These are phyloP conservation scores for Termitomyces sp. DNA, from an alignment of 768 basidiomycete species.

Conservation along the genomic window DNA sequence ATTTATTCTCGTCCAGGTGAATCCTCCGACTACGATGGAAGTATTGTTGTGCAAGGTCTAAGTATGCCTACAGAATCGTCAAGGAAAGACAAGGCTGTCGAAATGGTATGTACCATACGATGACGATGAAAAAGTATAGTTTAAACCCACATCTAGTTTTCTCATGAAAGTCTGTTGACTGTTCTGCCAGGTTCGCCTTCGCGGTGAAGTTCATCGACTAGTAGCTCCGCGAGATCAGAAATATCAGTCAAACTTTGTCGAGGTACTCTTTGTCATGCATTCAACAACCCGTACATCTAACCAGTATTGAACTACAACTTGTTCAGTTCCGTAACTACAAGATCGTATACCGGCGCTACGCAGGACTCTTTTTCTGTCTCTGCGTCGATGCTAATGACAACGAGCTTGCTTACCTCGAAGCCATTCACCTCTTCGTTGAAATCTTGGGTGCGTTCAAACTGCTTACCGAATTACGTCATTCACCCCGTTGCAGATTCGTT, in stretches of 20 bases:
- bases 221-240: conserved; percentile 98
- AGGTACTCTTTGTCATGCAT: conserved; percentile 55
- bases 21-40: conserved; percentile 5
- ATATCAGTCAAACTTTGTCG: conserved; percentile 98
- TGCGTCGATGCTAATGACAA: conserved; percentile 99
- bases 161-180: conserved; percentile 2
- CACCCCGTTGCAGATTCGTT: conserved; percentile 70
- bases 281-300: not conserved
- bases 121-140: conserved; percentile 91
- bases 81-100: conserved; percentile 94
- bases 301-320: conserved; percentile 7
- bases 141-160: not conserved
- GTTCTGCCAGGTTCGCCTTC: conserved; percentile 69
- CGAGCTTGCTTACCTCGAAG: conserved; percentile 94
- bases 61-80: conserved; percentile 70
- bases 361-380: conserved; percentile 96
- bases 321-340: conserved; percentile 95
- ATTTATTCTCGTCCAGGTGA: conserved; percentile 94
- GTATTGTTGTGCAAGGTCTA: not conserved
- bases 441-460: conserved; percentile 68
- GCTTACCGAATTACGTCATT: not conserved
- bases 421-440: conserved; percentile 97
- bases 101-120: conserved; percentile 99
- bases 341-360: conserved; percentile 94
- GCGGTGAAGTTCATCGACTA: conserved; percentile 94